Evolutionary conservation across 768 basidiomycete genomes (phyloP), one percentile per base, ranked within the genome.

Genomic region (Phaeotremella skinneri): DNA sequence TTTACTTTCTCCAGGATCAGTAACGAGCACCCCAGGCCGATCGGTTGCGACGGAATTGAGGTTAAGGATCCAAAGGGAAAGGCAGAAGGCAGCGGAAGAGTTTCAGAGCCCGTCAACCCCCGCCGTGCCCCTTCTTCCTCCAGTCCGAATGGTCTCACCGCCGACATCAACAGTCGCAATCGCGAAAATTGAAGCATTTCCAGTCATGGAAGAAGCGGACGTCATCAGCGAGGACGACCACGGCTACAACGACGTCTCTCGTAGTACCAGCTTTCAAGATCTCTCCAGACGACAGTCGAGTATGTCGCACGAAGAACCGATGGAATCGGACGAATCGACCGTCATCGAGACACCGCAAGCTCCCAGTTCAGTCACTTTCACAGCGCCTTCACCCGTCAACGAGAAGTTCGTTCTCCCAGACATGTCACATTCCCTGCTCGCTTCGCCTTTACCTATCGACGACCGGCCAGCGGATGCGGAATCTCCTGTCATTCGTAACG

Each of bases 401-500:
- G 26, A 29, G 34, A 2, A 23, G n/a, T 29, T 16, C 27, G 6
- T 6, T 9, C 17, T 9, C 6, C 45, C 20, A 39, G 41, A 47
- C 20, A 25, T 20, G 41, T 7, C 48, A 9, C 39, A 31, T 6
- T 49, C 51, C 5, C 56, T 66, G 14, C 50, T 66, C 2, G 65
- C 61, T 13, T 66, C 65, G 14, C 66, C 66, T n/a, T 29, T 67
- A 6, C 62, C 66, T 13, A 54, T 63, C 13, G 62, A 67, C 37
- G 62, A 63, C 6, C n/a, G n/a, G n/a, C n/a, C n/a, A n/a, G n/a
- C n/a, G n/a, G n/a, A n/a, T n/a, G n/a, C n/a, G n/a, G 2, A 29
- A 32, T 37, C 29, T 27, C 45, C 37, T 9, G n/a, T 39, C n/a
- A 39, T 39, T 27, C 20, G 37, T 23, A 25, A 56, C 49, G n/a